Conservation (phyloP, 2,329 filamentous ascomycete genomes). For the Monilinia polystroma region DNA sequence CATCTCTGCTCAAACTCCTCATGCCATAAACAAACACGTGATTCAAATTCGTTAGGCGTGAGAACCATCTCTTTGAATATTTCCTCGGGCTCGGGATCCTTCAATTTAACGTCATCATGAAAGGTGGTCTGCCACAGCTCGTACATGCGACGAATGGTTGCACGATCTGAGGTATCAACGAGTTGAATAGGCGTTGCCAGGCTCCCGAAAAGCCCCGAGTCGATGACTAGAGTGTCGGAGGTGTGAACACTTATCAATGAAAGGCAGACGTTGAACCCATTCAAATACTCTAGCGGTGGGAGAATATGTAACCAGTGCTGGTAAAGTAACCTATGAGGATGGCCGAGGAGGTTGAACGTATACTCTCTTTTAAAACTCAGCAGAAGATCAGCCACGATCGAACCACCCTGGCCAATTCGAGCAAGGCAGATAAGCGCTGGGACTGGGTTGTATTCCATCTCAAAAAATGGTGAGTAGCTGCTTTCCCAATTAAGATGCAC, state of each 20-base stretch:
- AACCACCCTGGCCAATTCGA: not conserved
- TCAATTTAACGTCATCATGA: not conserved
- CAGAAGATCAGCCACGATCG: not conserved
- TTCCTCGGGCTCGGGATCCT: not conserved
- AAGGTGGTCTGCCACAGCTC: not conserved
- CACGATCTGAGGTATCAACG: not conserved
- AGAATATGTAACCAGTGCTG: not conserved
- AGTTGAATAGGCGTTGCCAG: not conserved
- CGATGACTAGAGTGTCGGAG: not conserved
- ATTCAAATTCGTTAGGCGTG: not conserved
- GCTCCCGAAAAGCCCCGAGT: not conserved
- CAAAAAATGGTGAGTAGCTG: fast-evolving
- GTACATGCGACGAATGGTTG: constrained; percentile 11
- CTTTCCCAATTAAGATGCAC: not conserved
- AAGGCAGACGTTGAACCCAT: not conserved
- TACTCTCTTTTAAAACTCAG: not conserved
- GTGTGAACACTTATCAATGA: not conserved
- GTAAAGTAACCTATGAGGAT: not conserved
- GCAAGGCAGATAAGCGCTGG: not conserved
- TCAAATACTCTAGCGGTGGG: not conserved
- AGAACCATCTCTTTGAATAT: not conserved
- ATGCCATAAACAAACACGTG: not conserved
- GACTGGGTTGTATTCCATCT: not conserved
- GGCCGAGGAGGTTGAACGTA: not conserved
- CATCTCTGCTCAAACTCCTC: not conserved